Evolutionary conservation across 2,329 filamentous ascomycete species (phyloP).

Genomic region (Verticillium nubilum): DNA sequence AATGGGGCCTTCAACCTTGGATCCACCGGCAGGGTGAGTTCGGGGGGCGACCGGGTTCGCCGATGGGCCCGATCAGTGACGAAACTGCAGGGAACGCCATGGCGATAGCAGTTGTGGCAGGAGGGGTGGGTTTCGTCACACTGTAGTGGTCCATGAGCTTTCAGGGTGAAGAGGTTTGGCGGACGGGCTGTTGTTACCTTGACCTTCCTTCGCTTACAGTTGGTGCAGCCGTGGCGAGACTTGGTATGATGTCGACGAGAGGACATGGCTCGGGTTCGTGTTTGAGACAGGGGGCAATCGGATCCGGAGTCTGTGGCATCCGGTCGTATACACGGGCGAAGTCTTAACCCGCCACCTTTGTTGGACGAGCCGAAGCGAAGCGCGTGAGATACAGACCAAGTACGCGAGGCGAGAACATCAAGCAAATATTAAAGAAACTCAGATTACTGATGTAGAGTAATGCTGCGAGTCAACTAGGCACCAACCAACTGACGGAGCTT

Average conservation of each 20-base stretch:
- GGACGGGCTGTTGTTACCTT: not conserved
- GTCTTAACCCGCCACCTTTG: too few relatives aligned
- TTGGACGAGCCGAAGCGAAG: too few relatives aligned
- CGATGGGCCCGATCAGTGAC: constrained; percentile 27
- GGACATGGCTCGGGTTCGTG: constrained; percentile 40
- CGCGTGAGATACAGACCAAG: too few relatives aligned
- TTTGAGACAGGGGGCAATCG: too few relatives aligned
- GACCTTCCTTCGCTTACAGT: constrained; percentile 1
- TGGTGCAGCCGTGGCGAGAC: not conserved
- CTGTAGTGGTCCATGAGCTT: constrained; percentile 2
- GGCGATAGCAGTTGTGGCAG: constrained; percentile 23
- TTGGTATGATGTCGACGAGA: constrained; percentile 46
- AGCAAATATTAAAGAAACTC: too few relatives aligned
- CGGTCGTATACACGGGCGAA: too few relatives aligned
- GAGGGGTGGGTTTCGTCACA: constrained; percentile 20
- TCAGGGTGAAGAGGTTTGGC: not conserved
- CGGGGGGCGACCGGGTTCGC: not conserved
- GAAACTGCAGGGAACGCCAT: constrained; percentile 21
- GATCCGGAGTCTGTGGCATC: too few relatives aligned
- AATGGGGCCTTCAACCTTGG: not conserved
- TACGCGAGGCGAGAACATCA: too few relatives aligned
- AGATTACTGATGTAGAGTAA: too few relatives aligned
- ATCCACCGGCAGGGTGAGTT: not conserved
- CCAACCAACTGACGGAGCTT: too few relatives aligned
- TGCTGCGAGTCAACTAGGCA: too few relatives aligned